Percentiles rank a stretch among this genome's conserved stretches.
Conservation (phyloP, 345 rosid genomes). For the Linum trigynum region DNA sequence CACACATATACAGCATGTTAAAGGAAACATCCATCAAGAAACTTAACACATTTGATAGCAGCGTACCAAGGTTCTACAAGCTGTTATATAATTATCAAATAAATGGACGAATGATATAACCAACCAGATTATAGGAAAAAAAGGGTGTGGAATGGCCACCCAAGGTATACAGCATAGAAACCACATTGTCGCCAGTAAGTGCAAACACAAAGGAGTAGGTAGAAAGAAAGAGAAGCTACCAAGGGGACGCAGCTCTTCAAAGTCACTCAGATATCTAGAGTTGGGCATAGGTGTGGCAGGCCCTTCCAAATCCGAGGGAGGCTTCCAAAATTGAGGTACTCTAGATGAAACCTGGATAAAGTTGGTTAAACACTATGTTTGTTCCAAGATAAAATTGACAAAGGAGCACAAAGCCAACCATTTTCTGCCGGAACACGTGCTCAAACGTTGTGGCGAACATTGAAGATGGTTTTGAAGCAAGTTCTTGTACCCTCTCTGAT, state of each 20-base stretch:
- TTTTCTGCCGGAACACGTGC: constrained; percentile 56
- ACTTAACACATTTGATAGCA: too few species aligned
- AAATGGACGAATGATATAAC: neutral
- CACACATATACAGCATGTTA: too few species aligned
- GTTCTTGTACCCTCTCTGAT: constrained; percentile 53
- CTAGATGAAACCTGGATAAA: constrained; percentile 51
- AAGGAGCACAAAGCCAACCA: constrained; percentile 33
- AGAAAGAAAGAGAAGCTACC: constrained; percentile 38
- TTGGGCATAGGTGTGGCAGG: constrained; percentile 40
- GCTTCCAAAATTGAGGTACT: constrained; percentile 85
- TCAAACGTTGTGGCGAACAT: constrained; percentile 57
- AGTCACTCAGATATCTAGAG: constrained; percentile 90
- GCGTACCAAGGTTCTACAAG: neutral
- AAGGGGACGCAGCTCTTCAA: constrained; percentile 84
- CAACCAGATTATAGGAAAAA: neutral
- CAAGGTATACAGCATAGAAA: neutral
- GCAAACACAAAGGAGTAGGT: neutral
- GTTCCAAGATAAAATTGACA: constrained; percentile 1
- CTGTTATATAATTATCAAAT: too few species aligned
- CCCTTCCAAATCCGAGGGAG: constrained; percentile 47
- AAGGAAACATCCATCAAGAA: too few species aligned
- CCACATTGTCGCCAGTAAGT: neutral
- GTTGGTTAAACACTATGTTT: constrained; percentile 8
- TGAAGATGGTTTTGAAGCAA: constrained; percentile 62
- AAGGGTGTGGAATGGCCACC: neutral